phyloP scores from a whole-genome alignment of 148 eudicot species.

The Fagopyrum esculentum region DNA sequence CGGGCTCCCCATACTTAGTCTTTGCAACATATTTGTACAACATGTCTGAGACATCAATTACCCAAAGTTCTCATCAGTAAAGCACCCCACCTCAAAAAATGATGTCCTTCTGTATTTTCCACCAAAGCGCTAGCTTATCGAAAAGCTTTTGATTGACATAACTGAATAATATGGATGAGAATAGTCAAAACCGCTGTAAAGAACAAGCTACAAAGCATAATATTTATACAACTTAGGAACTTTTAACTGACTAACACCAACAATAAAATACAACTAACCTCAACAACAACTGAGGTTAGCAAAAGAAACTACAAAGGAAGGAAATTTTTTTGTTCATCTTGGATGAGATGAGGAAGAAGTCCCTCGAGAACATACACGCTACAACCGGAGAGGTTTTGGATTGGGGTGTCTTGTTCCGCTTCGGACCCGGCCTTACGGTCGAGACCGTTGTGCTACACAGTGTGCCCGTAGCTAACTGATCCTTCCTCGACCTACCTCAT shows the following conservation, averaged over 20 bases:
- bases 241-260: background rate
- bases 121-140: background rate
- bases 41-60: slow-evolving; percentile 66
- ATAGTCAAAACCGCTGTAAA: background rate
- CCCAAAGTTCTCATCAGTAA: slow-evolving; percentile 25
- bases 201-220: background rate
- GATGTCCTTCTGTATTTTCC: background rate
- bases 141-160: background rate
- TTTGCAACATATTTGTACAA: slow-evolving; percentile 38
- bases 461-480: slow-evolving; percentile 16
- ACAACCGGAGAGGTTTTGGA: slow-evolving; percentile 35
- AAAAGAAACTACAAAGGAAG: background rate
- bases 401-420: slow-evolving; percentile 40
- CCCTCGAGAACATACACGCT: slow-evolving; percentile 20
- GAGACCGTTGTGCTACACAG: slow-evolving; percentile 40
- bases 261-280: background rate
- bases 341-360: slow-evolving; percentile 41
- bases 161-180: background rate
- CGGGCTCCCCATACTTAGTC: slow-evolving; percentile 42
- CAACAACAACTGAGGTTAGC: background rate
- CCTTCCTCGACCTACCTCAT: too few relatives aligned
- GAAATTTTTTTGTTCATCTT: slow-evolving; percentile 10
- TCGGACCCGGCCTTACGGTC: slow-evolving; percentile 38
- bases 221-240: background rate
- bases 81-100: background rate